Evolutionary conservation across 805 yeast species (phyloP).

Genomic region (Suhomyces vadensis): DNA sequence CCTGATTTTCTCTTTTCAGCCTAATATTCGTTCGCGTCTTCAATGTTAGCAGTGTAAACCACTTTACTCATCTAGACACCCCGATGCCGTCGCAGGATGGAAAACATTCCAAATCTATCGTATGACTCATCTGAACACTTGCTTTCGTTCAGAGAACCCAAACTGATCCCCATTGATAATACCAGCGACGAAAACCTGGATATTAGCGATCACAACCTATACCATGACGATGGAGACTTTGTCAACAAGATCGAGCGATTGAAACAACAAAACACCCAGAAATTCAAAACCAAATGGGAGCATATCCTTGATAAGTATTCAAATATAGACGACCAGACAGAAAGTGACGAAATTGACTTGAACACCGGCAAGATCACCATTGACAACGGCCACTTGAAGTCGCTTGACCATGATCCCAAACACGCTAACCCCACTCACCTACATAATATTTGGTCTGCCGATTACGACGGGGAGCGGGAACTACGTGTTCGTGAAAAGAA

Average conservation of each 20-base stretch:
- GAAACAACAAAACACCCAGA: slow-evolving; percentile 29
- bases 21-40: no score
- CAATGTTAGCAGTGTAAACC: no score
- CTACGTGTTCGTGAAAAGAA: slow-evolving; percentile 10
- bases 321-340: slow-evolving; percentile 45
- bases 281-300: slow-evolving; percentile 45
- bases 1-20: no score
- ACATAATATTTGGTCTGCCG: slow-evolving; percentile 38
- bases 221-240: slow-evolving; percentile 18
- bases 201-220: background rate
- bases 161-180: slow-evolving; percentile 1
- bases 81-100: slow-evolving; percentile 7
- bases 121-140: slow-evolving; percentile 6
- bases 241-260: slow-evolving; percentile 26
- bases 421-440: background rate
- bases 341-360: slow-evolving; percentile 68
- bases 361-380: slow-evolving; percentile 60
- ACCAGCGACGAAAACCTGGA: slow-evolving; percentile 2
- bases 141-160: background rate
- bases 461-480: slow-evolving; percentile 31
- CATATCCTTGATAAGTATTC: slow-evolving; percentile 54
- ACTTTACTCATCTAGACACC: background rate
- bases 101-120: slow-evolving; percentile 12
- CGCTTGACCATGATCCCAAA: slow-evolving; percentile 31
- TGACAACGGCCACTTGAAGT: slow-evolving; percentile 69